phyloP scores from a whole-genome alignment of 441 rosid genomes.

The Erysimum pusillum region DNA sequence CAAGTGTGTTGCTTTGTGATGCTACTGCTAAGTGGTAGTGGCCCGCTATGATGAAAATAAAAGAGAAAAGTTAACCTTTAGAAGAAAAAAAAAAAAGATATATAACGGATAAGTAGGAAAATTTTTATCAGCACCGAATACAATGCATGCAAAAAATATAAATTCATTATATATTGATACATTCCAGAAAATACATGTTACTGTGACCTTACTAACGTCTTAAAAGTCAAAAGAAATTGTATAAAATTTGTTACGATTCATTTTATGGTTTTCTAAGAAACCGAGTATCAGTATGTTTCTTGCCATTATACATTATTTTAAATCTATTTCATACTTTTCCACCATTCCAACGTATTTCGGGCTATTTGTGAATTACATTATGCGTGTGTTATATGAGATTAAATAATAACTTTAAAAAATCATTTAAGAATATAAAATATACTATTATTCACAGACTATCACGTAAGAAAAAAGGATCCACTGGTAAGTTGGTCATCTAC shows the following conservation, averaged over 20 bases:
- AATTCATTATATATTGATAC: neutral
- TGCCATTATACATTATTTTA: neutral
- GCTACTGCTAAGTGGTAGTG: slow-evolving; percentile 33
- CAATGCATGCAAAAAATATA: slow-evolving; percentile 7
- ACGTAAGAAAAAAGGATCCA: slow-evolving; percentile 13
- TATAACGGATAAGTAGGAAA: slow-evolving; percentile 14
- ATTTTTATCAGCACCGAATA: slow-evolving; percentile 27
- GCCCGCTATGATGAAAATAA: slow-evolving; percentile 36
- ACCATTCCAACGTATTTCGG: neutral
- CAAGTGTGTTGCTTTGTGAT: too few species aligned
- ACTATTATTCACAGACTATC: neutral
- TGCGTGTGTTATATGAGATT: neutral
- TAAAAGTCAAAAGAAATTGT: too few species aligned
- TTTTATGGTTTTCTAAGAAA: neutral
- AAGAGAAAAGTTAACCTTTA: slow-evolving; percentile 33
- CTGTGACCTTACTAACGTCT: neutral
- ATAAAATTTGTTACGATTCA: neutral
- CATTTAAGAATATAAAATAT: neutral
- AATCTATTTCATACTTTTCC: too few species aligned
- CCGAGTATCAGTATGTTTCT: neutral
- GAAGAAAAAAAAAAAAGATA: neutral
- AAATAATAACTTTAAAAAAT: neutral
- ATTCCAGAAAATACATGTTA: neutral
- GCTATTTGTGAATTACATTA: neutral
- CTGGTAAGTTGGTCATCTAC: neutral